phyloP scores from a whole-genome alignment of 352 stramenopile genomes.

The Phytophthora meadii region DNA sequence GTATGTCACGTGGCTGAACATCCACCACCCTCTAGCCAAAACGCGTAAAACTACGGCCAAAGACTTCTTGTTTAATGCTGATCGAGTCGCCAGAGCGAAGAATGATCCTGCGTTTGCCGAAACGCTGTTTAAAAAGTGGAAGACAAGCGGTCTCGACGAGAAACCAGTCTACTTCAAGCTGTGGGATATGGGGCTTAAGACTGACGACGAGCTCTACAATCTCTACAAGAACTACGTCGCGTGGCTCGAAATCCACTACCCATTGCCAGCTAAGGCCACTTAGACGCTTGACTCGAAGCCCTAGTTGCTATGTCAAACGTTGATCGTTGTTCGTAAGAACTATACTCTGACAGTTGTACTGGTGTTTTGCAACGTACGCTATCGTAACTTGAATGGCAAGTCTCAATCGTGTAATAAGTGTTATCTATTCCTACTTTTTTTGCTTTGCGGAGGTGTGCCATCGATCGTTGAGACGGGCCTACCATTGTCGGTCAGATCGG shows the following conservation, averaged over 20 bases:
- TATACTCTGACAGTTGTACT: too few relatives aligned
- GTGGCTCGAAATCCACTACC: conserved; percentile 10
- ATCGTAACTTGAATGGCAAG: too few relatives aligned
- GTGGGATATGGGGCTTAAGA: background rate
- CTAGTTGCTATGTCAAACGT: too few relatives aligned
- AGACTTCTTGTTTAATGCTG: background rate
- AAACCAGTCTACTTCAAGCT: background rate
- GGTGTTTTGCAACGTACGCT: too few relatives aligned
- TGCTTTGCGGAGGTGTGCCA: too few relatives aligned
- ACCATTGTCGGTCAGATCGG: too few relatives aligned
- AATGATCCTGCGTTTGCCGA: background rate
- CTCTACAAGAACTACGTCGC: conserved; percentile 10
- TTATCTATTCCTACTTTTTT: too few relatives aligned
- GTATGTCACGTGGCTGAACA: conserved; percentile 1
- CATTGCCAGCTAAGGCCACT: background rate
- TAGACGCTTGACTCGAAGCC: too few relatives aligned
- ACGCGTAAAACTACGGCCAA: background rate
- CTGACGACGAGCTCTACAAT: background rate
- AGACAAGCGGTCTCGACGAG: background rate
- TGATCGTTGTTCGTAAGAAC: too few relatives aligned
- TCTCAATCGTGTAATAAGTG: too few relatives aligned
- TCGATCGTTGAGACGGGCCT: too few relatives aligned
- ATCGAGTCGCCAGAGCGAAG: background rate
- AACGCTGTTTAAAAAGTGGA: conserved; percentile 7
- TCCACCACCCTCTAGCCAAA: background rate